Percentiles rank a stretch among this genome's conserved stretches.
Conservation (phyloP, 2,329 filamentous ascomycete species). For the Exophiala alcalophila region DNA sequence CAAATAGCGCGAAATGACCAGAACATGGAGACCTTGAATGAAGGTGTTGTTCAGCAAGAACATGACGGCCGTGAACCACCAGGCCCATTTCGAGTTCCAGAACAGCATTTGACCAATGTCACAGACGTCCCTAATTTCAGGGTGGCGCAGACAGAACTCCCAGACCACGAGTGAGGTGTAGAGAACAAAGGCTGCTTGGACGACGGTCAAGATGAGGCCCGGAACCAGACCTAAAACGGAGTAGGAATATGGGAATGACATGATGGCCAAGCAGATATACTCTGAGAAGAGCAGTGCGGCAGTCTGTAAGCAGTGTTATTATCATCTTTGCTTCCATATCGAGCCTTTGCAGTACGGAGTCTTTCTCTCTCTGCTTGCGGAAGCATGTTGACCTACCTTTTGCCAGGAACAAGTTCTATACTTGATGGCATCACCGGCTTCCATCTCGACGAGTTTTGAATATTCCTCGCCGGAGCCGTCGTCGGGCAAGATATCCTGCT, state of each 20-base stretch:
- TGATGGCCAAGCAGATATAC: slow-evolving; percentile 89
- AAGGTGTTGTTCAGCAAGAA: slow-evolving; percentile 94
- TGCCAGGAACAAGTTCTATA: slow-evolving; percentile 93
- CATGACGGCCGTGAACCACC: slow-evolving; percentile 71
- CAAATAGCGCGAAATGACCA: slow-evolving; percentile 28
- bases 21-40: slow-evolving; percentile 57
- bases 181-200: slow-evolving; percentile 73
- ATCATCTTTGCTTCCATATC: too few relatives aligned
- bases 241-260: slow-evolving; percentile 95
- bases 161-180: slow-evolving; percentile 73
- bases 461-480: slow-evolving; percentile 43
- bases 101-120: slow-evolving; percentile 96
- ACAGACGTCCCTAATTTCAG: slow-evolving; percentile 87
- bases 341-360: too few relatives aligned
- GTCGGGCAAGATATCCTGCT: slow-evolving; percentile 19
- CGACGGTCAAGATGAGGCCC: slow-evolving; percentile 75
- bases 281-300: slow-evolving; percentile 87
- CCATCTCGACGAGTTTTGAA: slow-evolving; percentile 65
- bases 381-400: slow-evolving; percentile 55
- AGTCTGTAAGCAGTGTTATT: slow-evolving; percentile 52
- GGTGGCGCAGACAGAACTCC: slow-evolving; percentile 88
- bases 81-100: slow-evolving; percentile 73
- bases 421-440: slow-evolving; percentile 76
- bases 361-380: background rate
- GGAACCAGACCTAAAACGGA: slow-evolving; percentile 82